Evolutionary conservation across 768 basidiomycete species (phyloP), one percentile per base, ranked within the genome.

Genomic region (Russula sp.): DNA sequence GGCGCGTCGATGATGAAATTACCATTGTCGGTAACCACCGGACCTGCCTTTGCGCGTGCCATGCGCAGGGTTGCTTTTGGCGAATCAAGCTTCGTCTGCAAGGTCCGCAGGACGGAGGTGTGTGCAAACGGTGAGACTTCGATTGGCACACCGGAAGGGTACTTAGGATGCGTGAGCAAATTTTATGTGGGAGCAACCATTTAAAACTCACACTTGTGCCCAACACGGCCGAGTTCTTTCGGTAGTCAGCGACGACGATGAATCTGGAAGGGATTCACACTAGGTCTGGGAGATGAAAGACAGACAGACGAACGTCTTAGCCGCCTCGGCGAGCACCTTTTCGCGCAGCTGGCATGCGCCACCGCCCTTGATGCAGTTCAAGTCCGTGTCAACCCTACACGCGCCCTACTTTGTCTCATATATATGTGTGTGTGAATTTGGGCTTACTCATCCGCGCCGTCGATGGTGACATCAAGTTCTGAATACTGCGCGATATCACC

Each of bases 1-100:
- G 93, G 92, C 16, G 97, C 97, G 69, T 99, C 97, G 66, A 99
- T 96, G 67, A 98, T 81, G 73, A 99, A 98, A 75, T 97, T 98
- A 22, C 93, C 92, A 67, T 99, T 99, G 73, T 99, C 97, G 5
- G 91, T 83, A 18, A 99, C 96, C 45, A 99, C 91, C 11, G 96
- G 97, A 9, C 97, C 96, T 49, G 95, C 95, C 74, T 90, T 90
- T 70, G 87, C 87, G 64, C 88, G 83, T 3, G 92, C 97, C 96
- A 99, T 98, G 45, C 96, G 82, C 43, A 99, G 79, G n/a, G 77
- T 77, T 7, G 95, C 87, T 13, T 81, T 80, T 16, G 87, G 83
- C 0, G 86, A 87, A 32, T 83, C 85, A 42, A 90, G 71, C 14
- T 54, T 59, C 32, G 73, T 71, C 55, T 81, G 83, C 39, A 95